A percentile compares a stretch with the other conserved stretches of the same genome.
Conservation (phyloP, 1,284 basidiomycete species). For the Ganoderma boninense region DNA sequence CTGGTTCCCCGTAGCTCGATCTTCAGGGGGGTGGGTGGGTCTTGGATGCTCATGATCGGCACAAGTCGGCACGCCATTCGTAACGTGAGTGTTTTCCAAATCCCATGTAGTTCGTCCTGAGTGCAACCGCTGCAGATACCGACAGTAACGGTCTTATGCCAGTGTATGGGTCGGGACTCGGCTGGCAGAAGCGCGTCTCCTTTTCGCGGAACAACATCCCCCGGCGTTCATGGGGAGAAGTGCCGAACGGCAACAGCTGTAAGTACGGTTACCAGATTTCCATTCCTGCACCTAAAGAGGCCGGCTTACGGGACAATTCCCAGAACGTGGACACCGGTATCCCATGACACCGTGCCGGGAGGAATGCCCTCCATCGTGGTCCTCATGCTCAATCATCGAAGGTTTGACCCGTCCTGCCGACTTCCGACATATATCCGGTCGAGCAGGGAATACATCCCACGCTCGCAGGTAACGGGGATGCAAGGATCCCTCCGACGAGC, state of each 20-base stretch:
- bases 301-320: neutral
- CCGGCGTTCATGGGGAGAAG: neutral
- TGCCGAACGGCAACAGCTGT: neutral
- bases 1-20: neutral
- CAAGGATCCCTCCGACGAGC: neutral
- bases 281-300: neutral
- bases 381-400: neutral
- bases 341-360: neutral
- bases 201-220: neutral
- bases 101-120: too few relatives aligned
- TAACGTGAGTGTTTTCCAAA: too few relatives aligned
- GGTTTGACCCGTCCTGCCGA: neutral
- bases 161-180: neutral
- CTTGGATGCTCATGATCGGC: constrained; percentile 1
- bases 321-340: neutral
- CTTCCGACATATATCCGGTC: neutral
- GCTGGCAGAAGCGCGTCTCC: neutral
- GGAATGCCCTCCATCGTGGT: neutral
- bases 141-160: neutral
- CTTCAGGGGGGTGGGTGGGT: neutral
- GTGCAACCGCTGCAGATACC: too few relatives aligned
- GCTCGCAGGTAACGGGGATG: neutral
- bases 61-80: too few relatives aligned
- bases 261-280: neutral
- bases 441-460: neutral